Evolutionary conservation across 768 basidiomycete genomes (phyloP).

Genomic region (Lactarius sp.): DNA sequence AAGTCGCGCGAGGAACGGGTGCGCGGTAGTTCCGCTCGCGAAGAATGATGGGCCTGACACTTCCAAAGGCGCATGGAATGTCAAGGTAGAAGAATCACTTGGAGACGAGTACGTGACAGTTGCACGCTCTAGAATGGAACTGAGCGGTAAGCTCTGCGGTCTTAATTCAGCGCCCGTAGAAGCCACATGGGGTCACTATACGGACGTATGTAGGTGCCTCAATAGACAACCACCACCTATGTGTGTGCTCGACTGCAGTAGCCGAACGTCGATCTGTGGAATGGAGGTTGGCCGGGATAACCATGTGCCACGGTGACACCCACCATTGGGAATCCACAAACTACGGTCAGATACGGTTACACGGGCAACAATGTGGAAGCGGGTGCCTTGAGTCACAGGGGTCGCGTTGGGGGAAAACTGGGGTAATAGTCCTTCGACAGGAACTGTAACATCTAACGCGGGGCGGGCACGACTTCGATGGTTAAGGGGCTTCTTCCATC

Average conservation of each 20-base stretch:
- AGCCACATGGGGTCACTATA: conserved; percentile 5
- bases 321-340: conserved; percentile 40
- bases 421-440: not conserved
- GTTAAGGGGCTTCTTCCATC: conserved; percentile 38
- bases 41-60: conserved; percentile 38
- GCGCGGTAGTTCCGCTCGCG: conserved; percentile 11
- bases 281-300: not conserved
- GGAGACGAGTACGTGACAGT: conserved; percentile 38
- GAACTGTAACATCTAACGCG: conserved; percentile 31
- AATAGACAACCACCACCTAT: conserved; percentile 45
- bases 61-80: conserved; percentile 34
- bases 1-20: conserved; percentile 33
- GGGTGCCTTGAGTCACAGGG: conserved; percentile 29
- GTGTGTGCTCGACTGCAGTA: conserved; percentile 33
- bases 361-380: conserved; percentile 46
- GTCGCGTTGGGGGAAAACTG: not conserved
- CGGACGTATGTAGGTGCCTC: conserved; percentile 47
- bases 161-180: not conserved
- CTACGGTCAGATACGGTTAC: conserved; percentile 43
- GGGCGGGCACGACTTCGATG: conserved; percentile 42
- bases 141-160: conserved; percentile 35
- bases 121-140: conserved; percentile 33
- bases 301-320: conserved; percentile 10
- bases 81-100: conserved; percentile 32
- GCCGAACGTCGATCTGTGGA: conserved; percentile 34